A percentile compares a stretch with the other conserved stretches of the same genome.
These are phyloP conservation scores for Thalassiosira mediterranea DNA, from an alignment of 352 stramenopile species.

Conservation along the genomic window DNA sequence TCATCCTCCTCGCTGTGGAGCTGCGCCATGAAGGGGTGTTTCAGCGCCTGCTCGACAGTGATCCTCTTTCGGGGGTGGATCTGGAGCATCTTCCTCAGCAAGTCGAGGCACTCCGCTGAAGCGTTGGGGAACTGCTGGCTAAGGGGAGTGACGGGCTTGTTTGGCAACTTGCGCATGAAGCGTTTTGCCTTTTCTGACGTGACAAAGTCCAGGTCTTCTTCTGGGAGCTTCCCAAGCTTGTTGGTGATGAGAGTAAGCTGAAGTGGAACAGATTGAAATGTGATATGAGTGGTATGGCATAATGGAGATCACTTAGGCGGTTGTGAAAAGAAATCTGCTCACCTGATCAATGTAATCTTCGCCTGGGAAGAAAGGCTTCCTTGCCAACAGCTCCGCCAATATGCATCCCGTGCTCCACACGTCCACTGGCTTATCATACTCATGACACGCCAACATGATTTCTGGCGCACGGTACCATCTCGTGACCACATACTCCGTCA, in stretches of 20 bases:
- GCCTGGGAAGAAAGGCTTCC: constrained; percentile 97
- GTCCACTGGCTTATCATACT: constrained; percentile 97
- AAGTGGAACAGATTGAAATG: constrained; percentile 57
- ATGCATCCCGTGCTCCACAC: constrained; percentile 98
- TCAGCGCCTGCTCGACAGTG: constrained; percentile 93
- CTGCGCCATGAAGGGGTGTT: constrained; percentile 95
- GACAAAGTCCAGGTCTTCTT: constrained; percentile 96
- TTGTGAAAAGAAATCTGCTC: constrained; percentile 36
- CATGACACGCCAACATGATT: constrained; percentile 97
- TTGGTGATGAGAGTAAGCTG: constrained; percentile 97
- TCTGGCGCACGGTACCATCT: constrained; percentile 95
- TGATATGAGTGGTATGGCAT: constrained; percentile 70
- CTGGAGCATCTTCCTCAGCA: constrained; percentile 88
- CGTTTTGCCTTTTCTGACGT: constrained; percentile 91
- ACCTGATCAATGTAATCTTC: constrained; percentile 99
- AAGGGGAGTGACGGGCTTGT: constrained; percentile 73
- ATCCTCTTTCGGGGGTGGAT: constrained; percentile 95
- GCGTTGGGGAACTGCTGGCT: constrained; percentile 82
- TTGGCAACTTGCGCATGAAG: constrained; percentile 88
- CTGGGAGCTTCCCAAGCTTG: constrained; percentile 92
- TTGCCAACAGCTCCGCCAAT: constrained; percentile 97
- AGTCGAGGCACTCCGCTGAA: constrained; percentile 84
- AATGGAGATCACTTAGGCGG: constrained; percentile 76
- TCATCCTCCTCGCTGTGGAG: constrained; percentile 86
- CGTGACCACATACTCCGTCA: constrained; percentile 88